These are phyloP conservation scores for Artemisia annua DNA, from an alignment of 129 eudicot species.

Conservation along the genomic window DNA sequence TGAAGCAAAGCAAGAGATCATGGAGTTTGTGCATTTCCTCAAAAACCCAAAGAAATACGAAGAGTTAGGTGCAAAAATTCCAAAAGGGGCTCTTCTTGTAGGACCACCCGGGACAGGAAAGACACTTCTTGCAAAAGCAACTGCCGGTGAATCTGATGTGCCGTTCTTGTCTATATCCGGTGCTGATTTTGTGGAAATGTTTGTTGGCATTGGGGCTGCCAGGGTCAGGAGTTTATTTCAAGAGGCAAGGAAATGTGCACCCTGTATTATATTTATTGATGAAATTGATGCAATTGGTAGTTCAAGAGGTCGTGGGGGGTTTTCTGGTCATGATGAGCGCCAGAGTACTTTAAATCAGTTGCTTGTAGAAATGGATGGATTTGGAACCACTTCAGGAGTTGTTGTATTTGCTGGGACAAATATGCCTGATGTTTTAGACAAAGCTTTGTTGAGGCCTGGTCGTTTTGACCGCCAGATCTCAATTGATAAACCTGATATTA, in stretches of 20 bases:
- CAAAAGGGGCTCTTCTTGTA: slow-evolving; percentile 84
- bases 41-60: slow-evolving; percentile 73
- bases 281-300: slow-evolving; percentile 88
- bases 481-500: slow-evolving; percentile 87
- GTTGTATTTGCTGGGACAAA: slow-evolving; percentile 87
- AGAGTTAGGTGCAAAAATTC: slow-evolving; percentile 82
- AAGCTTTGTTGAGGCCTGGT: slow-evolving; percentile 79
- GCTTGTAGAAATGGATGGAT: slow-evolving; percentile 93
- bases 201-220: slow-evolving; percentile 84
- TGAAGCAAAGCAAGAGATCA: slow-evolving; percentile 86
- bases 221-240: slow-evolving; percentile 79
- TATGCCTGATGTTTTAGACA: slow-evolving; percentile 70
- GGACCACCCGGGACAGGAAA: slow-evolving; percentile 96
- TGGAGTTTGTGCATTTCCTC: slow-evolving; percentile 82
- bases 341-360: slow-evolving; percentile 85
- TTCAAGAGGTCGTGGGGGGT: slow-evolving; percentile 76
- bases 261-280: slow-evolving; percentile 77
- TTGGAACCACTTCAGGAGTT: slow-evolving; percentile 73
- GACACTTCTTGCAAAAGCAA: slow-evolving; percentile 84
- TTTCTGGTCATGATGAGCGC: slow-evolving; percentile 73
- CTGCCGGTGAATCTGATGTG: slow-evolving; percentile 84
- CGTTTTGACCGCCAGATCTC: slow-evolving; percentile 77
- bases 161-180: slow-evolving; percentile 79
- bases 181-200: slow-evolving; percentile 89
- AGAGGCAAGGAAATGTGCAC: slow-evolving; percentile 80